Evolutionary conservation across 768 basidiomycete genomes (phyloP).

Genomic region (Boletus rubropictus): DNA sequence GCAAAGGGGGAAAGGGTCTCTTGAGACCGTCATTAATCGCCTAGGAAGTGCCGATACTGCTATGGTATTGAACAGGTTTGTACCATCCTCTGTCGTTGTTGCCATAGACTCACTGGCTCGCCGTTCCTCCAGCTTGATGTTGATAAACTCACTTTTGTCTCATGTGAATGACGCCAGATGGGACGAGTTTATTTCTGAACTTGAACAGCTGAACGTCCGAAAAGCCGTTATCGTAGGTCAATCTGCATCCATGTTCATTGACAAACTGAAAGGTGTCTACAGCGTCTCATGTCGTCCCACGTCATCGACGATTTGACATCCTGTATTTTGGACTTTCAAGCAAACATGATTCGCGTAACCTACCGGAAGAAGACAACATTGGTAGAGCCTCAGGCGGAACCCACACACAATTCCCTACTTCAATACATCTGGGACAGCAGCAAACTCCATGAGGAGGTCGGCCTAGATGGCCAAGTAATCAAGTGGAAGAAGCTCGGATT

Average conservation of each 20-base stretch:
- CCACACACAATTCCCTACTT: conserved; percentile 50
- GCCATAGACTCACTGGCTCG: conserved; percentile 5
- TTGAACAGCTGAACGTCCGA: conserved; percentile 72
- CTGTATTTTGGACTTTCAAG: conserved; percentile 82
- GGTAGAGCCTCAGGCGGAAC: conserved; percentile 64
- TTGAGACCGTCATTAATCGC: conserved; percentile 79
- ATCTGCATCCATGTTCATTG: background rate
- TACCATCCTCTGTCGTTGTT: background rate
- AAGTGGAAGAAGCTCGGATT: conserved; percentile 83
- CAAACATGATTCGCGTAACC: conserved; percentile 72
- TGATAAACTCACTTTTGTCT: conserved; percentile 80
- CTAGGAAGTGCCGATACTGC: conserved; percentile 78
- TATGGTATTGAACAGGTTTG: conserved; percentile 77
- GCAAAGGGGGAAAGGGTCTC: conserved; percentile 58
- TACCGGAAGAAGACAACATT: conserved; percentile 76
- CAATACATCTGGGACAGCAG: conserved; percentile 65
- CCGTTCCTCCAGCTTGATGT: conserved; percentile 61
- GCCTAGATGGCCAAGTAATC: conserved; percentile 42
- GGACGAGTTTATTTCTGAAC: conserved; percentile 70
- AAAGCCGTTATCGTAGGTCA: conserved; percentile 73
- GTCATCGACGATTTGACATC: conserved; percentile 78
- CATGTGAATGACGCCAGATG: conserved; percentile 74
- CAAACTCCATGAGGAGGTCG: conserved; percentile 48
- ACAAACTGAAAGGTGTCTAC: conserved; percentile 9
- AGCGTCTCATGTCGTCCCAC: conserved; percentile 82